These are phyloP conservation scores for Trapa bicornis DNA, from an alignment of 345 rosid genomes.

Conservation along the genomic window DNA sequence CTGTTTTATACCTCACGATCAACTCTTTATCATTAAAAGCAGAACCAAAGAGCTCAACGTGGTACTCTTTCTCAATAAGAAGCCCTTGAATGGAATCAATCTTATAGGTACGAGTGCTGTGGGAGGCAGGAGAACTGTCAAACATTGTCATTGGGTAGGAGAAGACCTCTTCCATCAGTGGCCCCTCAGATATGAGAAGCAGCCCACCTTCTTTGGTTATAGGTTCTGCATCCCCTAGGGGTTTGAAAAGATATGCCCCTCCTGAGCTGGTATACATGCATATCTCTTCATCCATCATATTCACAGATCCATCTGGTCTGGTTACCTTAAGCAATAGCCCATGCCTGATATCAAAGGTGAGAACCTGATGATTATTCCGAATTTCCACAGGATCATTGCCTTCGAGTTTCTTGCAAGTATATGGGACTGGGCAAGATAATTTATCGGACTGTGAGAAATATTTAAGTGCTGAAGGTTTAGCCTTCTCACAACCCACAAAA, in stretches of 20 bases:
- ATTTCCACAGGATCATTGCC: conserved; percentile 41
- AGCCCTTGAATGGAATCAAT: conserved; percentile 53
- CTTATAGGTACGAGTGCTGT: conserved; percentile 61
- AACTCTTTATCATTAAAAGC: conserved; percentile 70
- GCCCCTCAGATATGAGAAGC: conserved; percentile 59
- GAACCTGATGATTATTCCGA: conserved; percentile 53
- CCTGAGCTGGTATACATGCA: conserved; percentile 58
- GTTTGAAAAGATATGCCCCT: conserved; percentile 89
- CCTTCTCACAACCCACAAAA: conserved; percentile 66
- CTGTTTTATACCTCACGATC: conserved; percentile 76
- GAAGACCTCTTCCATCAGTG: conserved; percentile 68
- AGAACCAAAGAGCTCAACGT: conserved; percentile 66
- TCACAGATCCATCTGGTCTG: conserved; percentile 33
- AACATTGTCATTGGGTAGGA: conserved; percentile 70
- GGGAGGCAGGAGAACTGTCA: conserved; percentile 61
- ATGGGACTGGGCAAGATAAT: conserved; percentile 60
- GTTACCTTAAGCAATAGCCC: conserved; percentile 62
- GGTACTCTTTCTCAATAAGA: conserved; percentile 77
- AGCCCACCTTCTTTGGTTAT: conserved; percentile 50
- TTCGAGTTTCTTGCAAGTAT: conserved; percentile 60
- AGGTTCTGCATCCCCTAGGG: conserved; percentile 62
- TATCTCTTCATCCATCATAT: conserved; percentile 58
- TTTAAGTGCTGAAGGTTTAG: conserved; percentile 51
- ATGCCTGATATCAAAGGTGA: conserved; percentile 45
- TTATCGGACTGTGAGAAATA: conserved; percentile 28